These are phyloP conservation scores for Russula virescens DNA, from an alignment of 768 basidiomycete genomes.

Conservation along the genomic window DNA sequence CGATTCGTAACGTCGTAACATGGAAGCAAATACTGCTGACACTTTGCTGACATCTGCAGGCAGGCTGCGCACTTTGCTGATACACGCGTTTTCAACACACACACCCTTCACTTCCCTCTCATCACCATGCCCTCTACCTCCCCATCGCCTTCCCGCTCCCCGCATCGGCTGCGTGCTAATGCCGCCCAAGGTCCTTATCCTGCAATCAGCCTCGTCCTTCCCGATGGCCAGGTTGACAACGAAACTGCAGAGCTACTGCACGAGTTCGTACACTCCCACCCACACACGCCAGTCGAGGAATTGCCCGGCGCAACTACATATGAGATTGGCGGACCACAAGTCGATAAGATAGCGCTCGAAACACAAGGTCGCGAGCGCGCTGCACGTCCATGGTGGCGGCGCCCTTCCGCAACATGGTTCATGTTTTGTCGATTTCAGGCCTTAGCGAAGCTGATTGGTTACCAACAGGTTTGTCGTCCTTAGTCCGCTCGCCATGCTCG, in stretches of 20 bases:
- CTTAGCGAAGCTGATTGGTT: neutral
- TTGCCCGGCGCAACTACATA: slow-evolving; percentile 28
- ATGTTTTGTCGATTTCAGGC: slow-evolving; percentile 25
- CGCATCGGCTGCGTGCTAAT: slow-evolving; percentile 11
- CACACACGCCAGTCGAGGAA: slow-evolving; percentile 33
- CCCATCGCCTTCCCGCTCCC: slow-evolving; percentile 13
- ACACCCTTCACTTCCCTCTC: neutral
- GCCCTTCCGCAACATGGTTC: slow-evolving; percentile 70
- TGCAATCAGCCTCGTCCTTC: slow-evolving; percentile 36
- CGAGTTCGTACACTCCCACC: slow-evolving; percentile 40
- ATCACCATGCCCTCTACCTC: slow-evolving; percentile 4
- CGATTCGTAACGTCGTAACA: too few species aligned
- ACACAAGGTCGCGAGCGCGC: slow-evolving; percentile 22
- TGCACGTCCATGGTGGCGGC: slow-evolving; percentile 64
- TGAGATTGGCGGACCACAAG: slow-evolving; percentile 17
- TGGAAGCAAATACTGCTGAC: too few species aligned
- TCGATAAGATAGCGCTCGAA: slow-evolving; percentile 25
- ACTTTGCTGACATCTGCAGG: neutral
- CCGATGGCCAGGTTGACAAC: slow-evolving; percentile 42
- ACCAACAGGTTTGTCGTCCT: slow-evolving; percentile 49
- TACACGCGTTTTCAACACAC: neutral
- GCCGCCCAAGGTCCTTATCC: slow-evolving; percentile 27
- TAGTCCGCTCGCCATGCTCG: slow-evolving; percentile 51
- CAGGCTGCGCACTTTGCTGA: neutral
- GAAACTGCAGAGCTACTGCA: slow-evolving; percentile 43